Conservation (phyloP, 768 basidiomycete species). For the Gloeostereum incarnatum region DNA sequence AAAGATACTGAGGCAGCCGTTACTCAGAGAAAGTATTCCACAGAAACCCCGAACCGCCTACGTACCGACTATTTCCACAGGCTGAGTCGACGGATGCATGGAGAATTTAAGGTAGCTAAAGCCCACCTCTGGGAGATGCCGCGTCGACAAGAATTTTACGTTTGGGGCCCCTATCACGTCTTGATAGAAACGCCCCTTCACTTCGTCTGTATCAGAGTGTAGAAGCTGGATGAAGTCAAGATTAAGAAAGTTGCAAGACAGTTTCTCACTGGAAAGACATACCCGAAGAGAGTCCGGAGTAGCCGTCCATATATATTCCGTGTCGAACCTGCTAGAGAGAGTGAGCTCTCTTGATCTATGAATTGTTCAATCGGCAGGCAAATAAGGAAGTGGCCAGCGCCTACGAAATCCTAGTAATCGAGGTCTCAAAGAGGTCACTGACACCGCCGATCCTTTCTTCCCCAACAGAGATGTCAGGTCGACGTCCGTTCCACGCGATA, state of each 20-base stretch:
- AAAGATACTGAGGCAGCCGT: conserved; percentile 37
- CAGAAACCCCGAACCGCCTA: conserved; percentile 6
- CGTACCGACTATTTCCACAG: conserved; percentile 46
- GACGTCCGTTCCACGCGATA: conserved; percentile 43
- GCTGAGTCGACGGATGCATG: conserved; percentile 35
- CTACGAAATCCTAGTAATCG: conserved; percentile 45
- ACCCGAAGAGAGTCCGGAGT: conserved; percentile 45
- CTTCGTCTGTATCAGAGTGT: conserved; percentile 39
- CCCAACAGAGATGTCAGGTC: conserved; percentile 42
- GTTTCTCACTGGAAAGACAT: conserved; percentile 12
- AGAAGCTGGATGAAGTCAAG: conserved; percentile 27
- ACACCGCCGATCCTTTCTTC: conserved; percentile 42
- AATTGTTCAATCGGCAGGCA: conserved; percentile 1
- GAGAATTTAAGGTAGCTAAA: conserved; percentile 51
- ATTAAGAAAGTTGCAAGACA: background rate
- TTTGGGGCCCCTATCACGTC: conserved; percentile 37
- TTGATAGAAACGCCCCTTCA: conserved; percentile 42
- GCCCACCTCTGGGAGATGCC: conserved; percentile 43
- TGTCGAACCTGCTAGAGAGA: conserved; percentile 54
- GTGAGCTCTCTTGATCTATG: conserved; percentile 33
- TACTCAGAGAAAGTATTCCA: conserved; percentile 3
- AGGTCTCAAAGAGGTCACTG: conserved; percentile 48
- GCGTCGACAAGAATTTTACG: too few species aligned
- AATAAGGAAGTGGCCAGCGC: conserved; percentile 10
- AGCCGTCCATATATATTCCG: conserved; percentile 51